Conservation (phyloP, 164 flowering plant species). For the Protea cynaroides region DNA sequence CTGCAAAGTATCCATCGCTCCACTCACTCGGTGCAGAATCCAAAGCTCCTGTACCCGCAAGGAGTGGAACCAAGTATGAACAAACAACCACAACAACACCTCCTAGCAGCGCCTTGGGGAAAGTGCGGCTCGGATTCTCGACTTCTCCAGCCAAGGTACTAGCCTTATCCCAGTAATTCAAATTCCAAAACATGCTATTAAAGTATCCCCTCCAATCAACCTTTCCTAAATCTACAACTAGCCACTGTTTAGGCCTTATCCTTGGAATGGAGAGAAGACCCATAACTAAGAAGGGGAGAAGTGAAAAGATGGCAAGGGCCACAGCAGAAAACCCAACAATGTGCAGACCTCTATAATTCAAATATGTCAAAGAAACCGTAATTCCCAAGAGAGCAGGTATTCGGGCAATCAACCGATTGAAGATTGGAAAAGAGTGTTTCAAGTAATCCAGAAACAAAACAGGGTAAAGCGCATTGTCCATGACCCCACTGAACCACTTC, state of each 20-base stretch:
- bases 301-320: slow-evolving; percentile 62
- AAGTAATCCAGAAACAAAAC: slow-evolving; percentile 82
- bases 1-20: slow-evolving; percentile 92
- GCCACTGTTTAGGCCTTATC: slow-evolving; percentile 50
- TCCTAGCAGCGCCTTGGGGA: slow-evolving; percentile 74
- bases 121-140: slow-evolving; percentile 58
- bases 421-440: slow-evolving; percentile 66
- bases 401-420: slow-evolving; percentile 41
- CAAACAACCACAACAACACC: slow-evolving; percentile 65
- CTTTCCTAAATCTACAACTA: slow-evolving; percentile 48
- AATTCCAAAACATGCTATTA: slow-evolving; percentile 86
- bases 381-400: slow-evolving; percentile 68
- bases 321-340: slow-evolving; percentile 80
- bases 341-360: slow-evolving; percentile 73
- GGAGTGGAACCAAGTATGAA: slow-evolving; percentile 74
- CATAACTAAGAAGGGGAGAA: slow-evolving; percentile 68
- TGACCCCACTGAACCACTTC: slow-evolving; percentile 95
- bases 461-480: slow-evolving; percentile 89
- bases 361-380: slow-evolving; percentile 62
- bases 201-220: slow-evolving; percentile 85
- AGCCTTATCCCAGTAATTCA: slow-evolving; percentile 94
- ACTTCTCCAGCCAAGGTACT: slow-evolving; percentile 88
- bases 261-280: slow-evolving; percentile 57
- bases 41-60: slow-evolving; percentile 86
- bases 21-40: slow-evolving; percentile 43